phyloP scores from a whole-genome alignment of 2,329 filamentous ascomycete genomes.

The Colletotrichum sp. region DNA sequence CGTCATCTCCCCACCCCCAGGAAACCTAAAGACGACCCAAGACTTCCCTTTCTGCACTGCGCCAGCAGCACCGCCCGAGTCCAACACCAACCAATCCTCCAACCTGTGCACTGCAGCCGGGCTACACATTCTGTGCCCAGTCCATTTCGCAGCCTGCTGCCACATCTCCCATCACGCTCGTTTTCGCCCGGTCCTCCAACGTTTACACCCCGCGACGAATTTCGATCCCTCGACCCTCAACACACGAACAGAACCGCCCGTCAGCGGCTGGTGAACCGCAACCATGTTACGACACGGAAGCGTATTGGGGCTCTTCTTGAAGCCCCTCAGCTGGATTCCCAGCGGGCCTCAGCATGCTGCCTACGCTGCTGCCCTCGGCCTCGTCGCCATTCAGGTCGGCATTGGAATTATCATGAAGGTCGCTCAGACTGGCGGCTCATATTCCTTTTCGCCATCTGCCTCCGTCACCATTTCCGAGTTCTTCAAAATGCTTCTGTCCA shows the following conservation, averaged over 20 bases:
- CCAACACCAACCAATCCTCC: background rate
- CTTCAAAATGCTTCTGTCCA: constrained; percentile 34
- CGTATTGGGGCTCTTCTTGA: constrained; percentile 19
- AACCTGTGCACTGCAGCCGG: background rate
- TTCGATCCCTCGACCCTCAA: background rate
- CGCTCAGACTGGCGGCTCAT: constrained; percentile 30
- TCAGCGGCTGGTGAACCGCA: background rate
- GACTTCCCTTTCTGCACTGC: background rate
- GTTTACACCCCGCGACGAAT: background rate
- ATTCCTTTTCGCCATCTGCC: constrained; percentile 32
- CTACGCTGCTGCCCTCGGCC: constrained; percentile 33
- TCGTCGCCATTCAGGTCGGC: constrained; percentile 38
- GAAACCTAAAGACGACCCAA: constrained; percentile 9
- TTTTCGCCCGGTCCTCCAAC: background rate
- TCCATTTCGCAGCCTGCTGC: background rate
- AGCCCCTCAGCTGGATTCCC: constrained; percentile 19
- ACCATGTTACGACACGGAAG: constrained; percentile 19
- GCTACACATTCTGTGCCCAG: background rate
- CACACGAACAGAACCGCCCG: background rate
- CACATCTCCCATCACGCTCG: background rate
- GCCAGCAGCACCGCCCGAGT: background rate
- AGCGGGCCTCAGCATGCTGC: constrained; percentile 23
- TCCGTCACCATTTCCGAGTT: constrained; percentile 37
- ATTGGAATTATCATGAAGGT: constrained; percentile 38
- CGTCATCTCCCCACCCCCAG: constrained; percentile 8